Percentiles rank a stretch among this genome's conserved stretches.
phyloP scores from a whole-genome alignment of 768 basidiomycete genomes.

The Mycena leptocephala region DNA sequence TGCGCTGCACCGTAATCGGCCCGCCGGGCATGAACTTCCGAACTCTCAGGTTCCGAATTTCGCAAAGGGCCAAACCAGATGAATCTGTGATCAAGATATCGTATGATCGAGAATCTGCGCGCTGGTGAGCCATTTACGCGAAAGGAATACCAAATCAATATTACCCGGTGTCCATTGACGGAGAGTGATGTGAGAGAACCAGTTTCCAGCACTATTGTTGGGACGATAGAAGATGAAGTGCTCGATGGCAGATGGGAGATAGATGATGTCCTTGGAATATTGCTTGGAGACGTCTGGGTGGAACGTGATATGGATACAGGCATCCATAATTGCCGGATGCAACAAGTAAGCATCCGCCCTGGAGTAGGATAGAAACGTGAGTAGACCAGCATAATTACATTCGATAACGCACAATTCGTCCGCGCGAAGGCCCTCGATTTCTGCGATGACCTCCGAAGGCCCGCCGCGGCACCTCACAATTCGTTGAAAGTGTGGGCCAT shows the following conservation, averaged over 20 bases:
- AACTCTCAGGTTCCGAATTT: constrained; percentile 10
- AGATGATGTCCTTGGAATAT: constrained; percentile 9
- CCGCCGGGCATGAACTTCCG: constrained; percentile 8
- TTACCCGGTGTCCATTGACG: constrained; percentile 29
- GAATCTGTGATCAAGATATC: constrained; percentile 19
- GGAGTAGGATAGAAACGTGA: background rate
- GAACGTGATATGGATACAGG: constrained; percentile 18
- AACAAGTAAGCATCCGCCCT: constrained; percentile 11
- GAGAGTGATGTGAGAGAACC: constrained; percentile 21
- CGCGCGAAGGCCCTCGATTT: background rate
- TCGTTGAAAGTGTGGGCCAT: constrained; percentile 17
- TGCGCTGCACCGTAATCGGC: background rate
- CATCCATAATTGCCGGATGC: constrained; percentile 23
- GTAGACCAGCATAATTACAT: background rate
- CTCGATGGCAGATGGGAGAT: constrained; percentile 18
- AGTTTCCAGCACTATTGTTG: background rate
- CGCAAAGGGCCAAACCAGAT: constrained; percentile 3
- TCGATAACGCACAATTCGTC: constrained; percentile 6
- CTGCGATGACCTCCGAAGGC: constrained; percentile 20
- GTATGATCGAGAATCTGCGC: constrained; percentile 21
- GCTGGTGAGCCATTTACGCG: constrained; percentile 3
- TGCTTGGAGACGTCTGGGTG: constrained; percentile 21
- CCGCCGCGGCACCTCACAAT: constrained; percentile 21
- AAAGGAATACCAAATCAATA: constrained; percentile 2
- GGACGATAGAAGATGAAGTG: constrained; percentile 21